A percentile compares a stretch with the other conserved stretches of the same genome.
Conservation (phyloP, 306 rosid genomes). For the Leucaena leucocephala region DNA sequence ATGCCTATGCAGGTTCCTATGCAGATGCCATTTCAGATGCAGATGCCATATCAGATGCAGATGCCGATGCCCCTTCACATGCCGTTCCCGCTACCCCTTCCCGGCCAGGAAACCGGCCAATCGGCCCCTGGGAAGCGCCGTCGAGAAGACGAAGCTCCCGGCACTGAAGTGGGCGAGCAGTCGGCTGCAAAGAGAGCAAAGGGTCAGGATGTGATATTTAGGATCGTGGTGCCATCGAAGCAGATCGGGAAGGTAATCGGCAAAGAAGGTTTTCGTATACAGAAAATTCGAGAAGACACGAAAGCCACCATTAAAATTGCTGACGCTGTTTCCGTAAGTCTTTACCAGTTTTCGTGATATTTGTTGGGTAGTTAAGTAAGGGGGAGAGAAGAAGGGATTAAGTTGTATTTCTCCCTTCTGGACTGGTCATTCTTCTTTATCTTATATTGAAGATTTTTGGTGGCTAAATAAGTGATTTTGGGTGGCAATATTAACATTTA, state of each 20-base stretch:
- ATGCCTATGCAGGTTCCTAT: slow-evolving; percentile 42
- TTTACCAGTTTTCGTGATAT: neutral
- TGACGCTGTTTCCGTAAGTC: slow-evolving; percentile 71
- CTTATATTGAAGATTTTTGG: slow-evolving; percentile 13
- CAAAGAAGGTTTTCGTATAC: slow-evolving; percentile 83
- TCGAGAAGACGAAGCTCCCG: slow-evolving; percentile 63
- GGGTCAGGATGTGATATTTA: slow-evolving; percentile 77
- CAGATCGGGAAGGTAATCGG: slow-evolving; percentile 99
- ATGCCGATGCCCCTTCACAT: slow-evolving; percentile 36
- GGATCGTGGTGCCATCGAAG: slow-evolving; percentile 82
- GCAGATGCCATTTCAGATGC: neutral
- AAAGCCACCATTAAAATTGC: slow-evolving; percentile 86
- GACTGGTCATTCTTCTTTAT: neutral
- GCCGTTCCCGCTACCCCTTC: slow-evolving; percentile 38
- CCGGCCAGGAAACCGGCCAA: slow-evolving; percentile 42
- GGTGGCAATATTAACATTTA: neutral
- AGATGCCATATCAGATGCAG: slow-evolving; percentile 26
- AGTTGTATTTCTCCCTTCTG: neutral
- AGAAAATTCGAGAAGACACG: slow-evolving; percentile 82
- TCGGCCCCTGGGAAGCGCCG: slow-evolving; percentile 63
- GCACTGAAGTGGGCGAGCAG: slow-evolving; percentile 34
- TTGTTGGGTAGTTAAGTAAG: slow-evolving; percentile 17
- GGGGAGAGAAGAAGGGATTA: neutral
- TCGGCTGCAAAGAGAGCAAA: slow-evolving; percentile 63
- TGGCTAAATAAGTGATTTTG: slow-evolving; percentile 1